phyloP scores from a whole-genome alignment of 2,329 filamentous ascomycete genomes.

The Alternaria dauci region DNA sequence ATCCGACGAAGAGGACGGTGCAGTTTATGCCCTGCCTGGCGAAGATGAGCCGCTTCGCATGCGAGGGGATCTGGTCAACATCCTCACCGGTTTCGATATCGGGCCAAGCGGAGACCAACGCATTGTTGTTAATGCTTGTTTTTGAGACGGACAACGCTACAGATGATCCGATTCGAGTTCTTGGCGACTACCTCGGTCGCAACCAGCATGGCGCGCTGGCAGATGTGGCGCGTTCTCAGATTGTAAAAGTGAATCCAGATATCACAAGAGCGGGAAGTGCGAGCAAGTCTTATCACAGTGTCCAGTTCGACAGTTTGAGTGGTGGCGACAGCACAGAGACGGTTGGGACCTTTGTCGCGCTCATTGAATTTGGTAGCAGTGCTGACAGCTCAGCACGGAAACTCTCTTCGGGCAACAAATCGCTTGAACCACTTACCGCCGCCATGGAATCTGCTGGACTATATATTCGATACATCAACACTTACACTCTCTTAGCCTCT shows the following conservation, averaged over 20 bases:
- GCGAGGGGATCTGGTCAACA: conserved; percentile 4
- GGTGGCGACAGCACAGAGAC: not conserved
- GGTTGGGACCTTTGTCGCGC: conserved; percentile 9
- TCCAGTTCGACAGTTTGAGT: conserved; percentile 6
- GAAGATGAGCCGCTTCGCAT: conserved; percentile 23
- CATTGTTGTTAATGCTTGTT: conserved; percentile 4
- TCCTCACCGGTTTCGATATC: not conserved
- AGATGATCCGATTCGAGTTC: not conserved
- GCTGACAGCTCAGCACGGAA: not conserved
- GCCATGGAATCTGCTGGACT: not conserved
- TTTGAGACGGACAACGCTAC: not conserved
- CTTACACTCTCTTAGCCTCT: conserved; percentile 11
- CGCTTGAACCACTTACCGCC: not conserved
- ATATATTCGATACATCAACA: conserved; percentile 4
- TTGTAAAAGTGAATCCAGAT: conserved; percentile 5
- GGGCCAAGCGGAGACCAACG: not conserved
- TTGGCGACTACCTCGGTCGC: not conserved
- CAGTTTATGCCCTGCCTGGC: conserved; percentile 27
- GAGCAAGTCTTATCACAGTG: conserved; percentile 22
- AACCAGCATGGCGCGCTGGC: not conserved
- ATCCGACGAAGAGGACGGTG: conserved; percentile 19
- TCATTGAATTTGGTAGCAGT: conserved; percentile 5
- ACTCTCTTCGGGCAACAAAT: not conserved
- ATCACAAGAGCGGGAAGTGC: conserved; percentile 16
- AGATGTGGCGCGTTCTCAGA: not conserved